Percentiles rank a stretch among this genome's conserved stretches.
Conservation (phyloP, 2,329 filamentous ascomycete genomes). For the Teratosphaeriaceae sp. region DNA sequence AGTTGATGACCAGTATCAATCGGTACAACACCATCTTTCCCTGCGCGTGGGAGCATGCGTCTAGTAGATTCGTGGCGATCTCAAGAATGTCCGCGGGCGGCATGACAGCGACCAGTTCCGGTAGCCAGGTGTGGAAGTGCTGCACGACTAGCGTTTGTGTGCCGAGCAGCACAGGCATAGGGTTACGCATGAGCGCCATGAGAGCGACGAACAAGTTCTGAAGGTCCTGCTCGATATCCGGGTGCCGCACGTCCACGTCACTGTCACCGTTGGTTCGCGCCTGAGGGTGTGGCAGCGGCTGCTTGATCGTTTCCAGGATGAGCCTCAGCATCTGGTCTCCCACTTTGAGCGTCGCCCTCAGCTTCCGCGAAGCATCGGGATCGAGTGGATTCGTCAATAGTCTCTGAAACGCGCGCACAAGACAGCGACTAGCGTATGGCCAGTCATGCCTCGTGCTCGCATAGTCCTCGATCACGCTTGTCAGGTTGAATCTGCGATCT, state of each 20-base stretch:
- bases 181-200: slow-evolving; percentile 82
- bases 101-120: slow-evolving; percentile 73
- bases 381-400: slow-evolving; percentile 78
- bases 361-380: slow-evolving; percentile 71
- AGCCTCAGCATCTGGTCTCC: slow-evolving; percentile 90
- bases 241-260: slow-evolving; percentile 61
- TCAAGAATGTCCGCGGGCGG: slow-evolving; percentile 79
- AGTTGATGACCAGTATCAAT: slow-evolving; percentile 86
- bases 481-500: slow-evolving; percentile 86
- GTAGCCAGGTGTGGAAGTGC: slow-evolving; percentile 96
- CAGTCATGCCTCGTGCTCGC: slow-evolving; percentile 86
- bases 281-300: slow-evolving; percentile 38
- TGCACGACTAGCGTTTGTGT: slow-evolving; percentile 94
- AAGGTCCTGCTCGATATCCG: slow-evolving; percentile 75
- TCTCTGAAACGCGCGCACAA: slow-evolving; percentile 79
- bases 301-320: slow-evolving; percentile 79
- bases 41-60: slow-evolving; percentile 79
- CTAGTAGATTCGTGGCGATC: slow-evolving; percentile 87
- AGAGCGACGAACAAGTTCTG: slow-evolving; percentile 84
- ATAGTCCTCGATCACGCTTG: slow-evolving; percentile 85
- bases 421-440: slow-evolving; percentile 80
- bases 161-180: slow-evolving; percentile 77
- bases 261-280: slow-evolving; percentile 53
- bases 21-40: slow-evolving; percentile 91
- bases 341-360: slow-evolving; percentile 91